Percentiles rank a stretch among this genome's conserved stretches.
Evolutionary conservation across 371 early-diverging fungal genomes (phyloP).

Genomic region (Mortierella sp.): DNA sequence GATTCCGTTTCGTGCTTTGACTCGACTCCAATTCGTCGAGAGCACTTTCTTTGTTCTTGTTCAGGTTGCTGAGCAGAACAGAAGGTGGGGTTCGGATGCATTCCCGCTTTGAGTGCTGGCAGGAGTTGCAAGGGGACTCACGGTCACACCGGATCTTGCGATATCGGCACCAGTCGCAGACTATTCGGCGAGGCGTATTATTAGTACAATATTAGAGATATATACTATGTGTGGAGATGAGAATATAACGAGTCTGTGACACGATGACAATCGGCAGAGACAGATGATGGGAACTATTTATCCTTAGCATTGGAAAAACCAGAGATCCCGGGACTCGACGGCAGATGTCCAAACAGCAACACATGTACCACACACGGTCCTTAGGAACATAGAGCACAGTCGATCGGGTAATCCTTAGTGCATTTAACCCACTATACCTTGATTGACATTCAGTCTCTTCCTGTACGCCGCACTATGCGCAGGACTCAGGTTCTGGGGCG

Average conservation of each 20-base stretch:
- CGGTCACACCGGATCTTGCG: constrained; percentile 54
- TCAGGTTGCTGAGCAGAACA: constrained; percentile 23
- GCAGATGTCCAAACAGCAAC: no score
- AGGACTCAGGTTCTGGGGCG: constrained; percentile 29
- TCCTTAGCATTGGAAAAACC: no score
- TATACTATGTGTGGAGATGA: no score
- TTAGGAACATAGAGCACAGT: no score
- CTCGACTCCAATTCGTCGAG: not conserved
- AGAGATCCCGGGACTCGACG: no score
- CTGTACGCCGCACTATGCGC: constrained; percentile 46
- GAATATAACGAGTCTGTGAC: no score
- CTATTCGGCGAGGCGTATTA: no score
- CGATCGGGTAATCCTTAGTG: no score
- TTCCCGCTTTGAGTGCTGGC: constrained; percentile 54
- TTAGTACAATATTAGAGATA: no score
- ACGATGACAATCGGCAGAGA: no score
- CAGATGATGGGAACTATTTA: no score
- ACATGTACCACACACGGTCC: no score
- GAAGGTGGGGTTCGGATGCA: constrained; percentile 51
- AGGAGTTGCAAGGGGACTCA: constrained; percentile 53
- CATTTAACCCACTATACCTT: constrained; percentile 26
- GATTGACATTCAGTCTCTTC: constrained; percentile 52
- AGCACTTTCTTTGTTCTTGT: not conserved
- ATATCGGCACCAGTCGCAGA: constrained; percentile 55
- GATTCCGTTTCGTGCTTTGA: constrained; percentile 33